Evolutionary conservation across 768 basidiomycete genomes (phyloP).

Genomic region (Phylloporus sp.): DNA sequence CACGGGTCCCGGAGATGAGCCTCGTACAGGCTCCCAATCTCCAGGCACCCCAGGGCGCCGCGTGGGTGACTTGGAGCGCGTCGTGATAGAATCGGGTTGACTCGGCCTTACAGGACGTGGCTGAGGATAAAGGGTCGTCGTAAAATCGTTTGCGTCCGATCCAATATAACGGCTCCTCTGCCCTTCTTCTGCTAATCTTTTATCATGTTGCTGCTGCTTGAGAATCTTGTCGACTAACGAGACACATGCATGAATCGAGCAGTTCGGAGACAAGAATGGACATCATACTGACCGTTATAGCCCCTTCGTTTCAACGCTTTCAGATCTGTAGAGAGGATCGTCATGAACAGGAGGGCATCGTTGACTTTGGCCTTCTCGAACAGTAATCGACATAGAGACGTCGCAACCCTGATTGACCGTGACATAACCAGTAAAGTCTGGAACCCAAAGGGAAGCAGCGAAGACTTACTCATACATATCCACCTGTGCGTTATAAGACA

Average conservation of each 20-base stretch:
- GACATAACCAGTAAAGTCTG: background rate
- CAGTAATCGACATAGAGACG: conserved; percentile 71
- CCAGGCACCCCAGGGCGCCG: conserved; percentile 19
- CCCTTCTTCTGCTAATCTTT: conserved; percentile 48
- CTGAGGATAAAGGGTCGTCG: conserved; percentile 6
- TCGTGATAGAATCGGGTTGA: background rate
- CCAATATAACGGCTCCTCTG: conserved; percentile 24
- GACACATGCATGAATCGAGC: conserved; percentile 3
- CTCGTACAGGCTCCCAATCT: conserved; percentile 19
- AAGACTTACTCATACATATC: conserved; percentile 88
- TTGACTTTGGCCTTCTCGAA: conserved; percentile 78
- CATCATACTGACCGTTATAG: conserved; percentile 60
- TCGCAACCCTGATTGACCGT: conserved; percentile 74
- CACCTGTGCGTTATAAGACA: conserved; percentile 67
- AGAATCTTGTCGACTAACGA: conserved; percentile 81
- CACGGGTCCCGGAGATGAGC: conserved; percentile 7
- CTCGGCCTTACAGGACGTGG: conserved; percentile 9
- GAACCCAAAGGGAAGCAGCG: background rate
- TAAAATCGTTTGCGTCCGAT: conserved; percentile 8
- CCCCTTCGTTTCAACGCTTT: conserved; percentile 76
- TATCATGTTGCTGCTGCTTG: conserved; percentile 71
- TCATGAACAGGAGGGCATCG: conserved; percentile 87
- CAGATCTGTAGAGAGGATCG: conserved; percentile 88
- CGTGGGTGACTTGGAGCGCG: conserved; percentile 19
- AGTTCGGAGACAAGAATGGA: background rate